Percentiles rank a stretch among this genome's conserved stretches.
Conservation (phyloP, 768 basidiomycete species). For the Termitomyces sp. region DNA sequence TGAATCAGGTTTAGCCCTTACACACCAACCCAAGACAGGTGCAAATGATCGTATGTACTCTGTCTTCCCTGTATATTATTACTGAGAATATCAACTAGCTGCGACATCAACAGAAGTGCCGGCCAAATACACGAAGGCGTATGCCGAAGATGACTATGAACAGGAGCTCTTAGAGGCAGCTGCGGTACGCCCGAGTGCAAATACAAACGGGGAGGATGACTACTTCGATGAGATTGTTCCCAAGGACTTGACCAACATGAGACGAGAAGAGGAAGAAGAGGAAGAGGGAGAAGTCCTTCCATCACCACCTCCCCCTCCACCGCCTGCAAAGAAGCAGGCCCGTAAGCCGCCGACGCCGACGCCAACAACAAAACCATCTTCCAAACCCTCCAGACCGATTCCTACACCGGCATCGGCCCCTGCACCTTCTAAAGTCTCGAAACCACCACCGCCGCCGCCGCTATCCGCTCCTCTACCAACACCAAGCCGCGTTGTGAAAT, state of each 20-base stretch:
- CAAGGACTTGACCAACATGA: constrained; percentile 19
- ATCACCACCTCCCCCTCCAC: constrained; percentile 13
- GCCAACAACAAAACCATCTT: not conserved
- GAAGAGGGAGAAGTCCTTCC: constrained; percentile 25
- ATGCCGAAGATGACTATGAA: constrained; percentile 21
- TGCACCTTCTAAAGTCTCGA: not conserved
- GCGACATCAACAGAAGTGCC: constrained; percentile 11
- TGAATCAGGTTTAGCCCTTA: constrained; percentile 56
- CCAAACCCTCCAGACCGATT: not conserved
- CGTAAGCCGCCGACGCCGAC: not conserved
- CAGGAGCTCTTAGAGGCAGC: constrained; percentile 16
- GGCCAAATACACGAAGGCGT: constrained; percentile 10
- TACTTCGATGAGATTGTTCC: constrained; percentile 36
- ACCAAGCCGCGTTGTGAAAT: constrained; percentile 4
- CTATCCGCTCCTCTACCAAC: constrained; percentile 8
- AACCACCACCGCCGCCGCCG: constrained; percentile 12
- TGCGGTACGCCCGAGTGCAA: constrained; percentile 23
- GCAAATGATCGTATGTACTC: constrained; percentile 8
- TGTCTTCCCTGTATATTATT: too few species aligned
- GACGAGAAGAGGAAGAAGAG: constrained; percentile 33
- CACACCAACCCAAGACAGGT: constrained; percentile 40
- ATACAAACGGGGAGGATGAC: constrained; percentile 31
- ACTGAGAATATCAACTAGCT: not conserved
- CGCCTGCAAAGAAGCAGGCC: not conserved
- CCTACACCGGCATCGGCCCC: not conserved